Base-by-base conservation (phyloP, 345 rosid species). In the Acer campestre region DNA sequence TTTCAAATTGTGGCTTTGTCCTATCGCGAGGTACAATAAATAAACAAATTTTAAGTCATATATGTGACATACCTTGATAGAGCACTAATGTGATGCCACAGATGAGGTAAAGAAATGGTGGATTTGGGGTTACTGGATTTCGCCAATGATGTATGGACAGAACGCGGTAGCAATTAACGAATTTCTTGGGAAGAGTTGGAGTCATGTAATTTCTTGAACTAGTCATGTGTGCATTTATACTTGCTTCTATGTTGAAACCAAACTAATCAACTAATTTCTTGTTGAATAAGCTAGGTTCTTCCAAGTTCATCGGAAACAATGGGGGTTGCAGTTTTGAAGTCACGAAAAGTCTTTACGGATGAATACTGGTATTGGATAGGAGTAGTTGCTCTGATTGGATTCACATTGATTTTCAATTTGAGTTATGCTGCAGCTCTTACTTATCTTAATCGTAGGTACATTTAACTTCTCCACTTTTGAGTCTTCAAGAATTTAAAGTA, bases 41-140 rank as follows among this genome's bases (percentile, higher is more conserved):
- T 22, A 31, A 18, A 78, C 78, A 75, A 75, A 18, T 56, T 22
- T 61, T 8, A 17, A 13, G 29, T 13, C 11, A 1, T 29, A 18
- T 18, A 40, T 3, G 13, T 46, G n/a, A 49, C 3, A 42, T 42
- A 42, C 18, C 55, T 14, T 49, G 55, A 49, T 18, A 49, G 55
- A 49, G 55, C 6, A 46, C 64, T 14, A 55, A 70, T 23, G 51
- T 73, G 35, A 53, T 53, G 49, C 68, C 38, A 76, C 88, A 94
- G 98, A 93, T 11, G 73, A 89, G 64, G 76, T 94, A 1, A 93
- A 94, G 80, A 89, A 86, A 70, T 93, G 98, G 98, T 91, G 97
- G 98, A 85, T 87, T 38, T 93, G 98, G 98, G 97, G 86, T 67
- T 94, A 82, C 80, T 94, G 98, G 98, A 29, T 74, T 66, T 93